These are phyloP conservation scores for Zygosaccharomyces siamensis DNA, from an alignment of 805 yeast species.

Conservation along the genomic window DNA sequence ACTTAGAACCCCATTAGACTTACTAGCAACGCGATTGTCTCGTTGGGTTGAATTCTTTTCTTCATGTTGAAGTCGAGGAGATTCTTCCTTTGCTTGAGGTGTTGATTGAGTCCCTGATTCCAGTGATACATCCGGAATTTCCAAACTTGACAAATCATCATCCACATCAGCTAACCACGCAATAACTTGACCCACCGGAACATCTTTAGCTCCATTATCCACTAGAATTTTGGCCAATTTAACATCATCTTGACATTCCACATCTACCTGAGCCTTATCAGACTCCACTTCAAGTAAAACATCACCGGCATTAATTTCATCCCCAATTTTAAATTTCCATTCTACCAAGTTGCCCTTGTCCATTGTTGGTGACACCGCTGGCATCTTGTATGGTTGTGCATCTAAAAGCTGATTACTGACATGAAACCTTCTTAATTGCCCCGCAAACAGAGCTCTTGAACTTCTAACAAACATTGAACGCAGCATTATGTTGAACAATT, in stretches of 20 bases:
- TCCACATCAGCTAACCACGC: slow-evolving; percentile 85
- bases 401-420: slow-evolving; percentile 19
- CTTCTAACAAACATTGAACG: slow-evolving; percentile 9
- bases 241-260: slow-evolving; percentile 91
- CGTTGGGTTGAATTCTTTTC: slow-evolving; percentile 2
- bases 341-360: slow-evolving; percentile 86
- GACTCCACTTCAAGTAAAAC: slow-evolving; percentile 78
- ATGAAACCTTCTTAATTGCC: slow-evolving; percentile 24
- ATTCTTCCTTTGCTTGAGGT: slow-evolving; percentile 11
- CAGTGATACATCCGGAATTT: slow-evolving; percentile 43
- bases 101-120: slow-evolving; percentile 11
- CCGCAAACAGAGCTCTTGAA: slow-evolving; percentile 7
- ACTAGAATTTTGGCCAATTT: slow-evolving; percentile 66
- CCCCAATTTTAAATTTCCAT: slow-evolving; percentile 84
- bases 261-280: slow-evolving; percentile 78
- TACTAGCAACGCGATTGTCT: slow-evolving; percentile 17
- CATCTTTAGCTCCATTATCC: slow-evolving; percentile 69
- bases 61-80: slow-evolving; percentile 21
- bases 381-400: slow-evolving; percentile 69
- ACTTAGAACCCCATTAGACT: slow-evolving; percentile 13
- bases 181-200: slow-evolving; percentile 84
- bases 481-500: slow-evolving; percentile 6
- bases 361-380: slow-evolving; percentile 99
- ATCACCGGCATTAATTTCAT: slow-evolving; percentile 75
- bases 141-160: slow-evolving; percentile 68